Evolutionary conservation across 371 early-diverging fungal species (phyloP).

Genomic region (Massospora cicadina): DNA sequence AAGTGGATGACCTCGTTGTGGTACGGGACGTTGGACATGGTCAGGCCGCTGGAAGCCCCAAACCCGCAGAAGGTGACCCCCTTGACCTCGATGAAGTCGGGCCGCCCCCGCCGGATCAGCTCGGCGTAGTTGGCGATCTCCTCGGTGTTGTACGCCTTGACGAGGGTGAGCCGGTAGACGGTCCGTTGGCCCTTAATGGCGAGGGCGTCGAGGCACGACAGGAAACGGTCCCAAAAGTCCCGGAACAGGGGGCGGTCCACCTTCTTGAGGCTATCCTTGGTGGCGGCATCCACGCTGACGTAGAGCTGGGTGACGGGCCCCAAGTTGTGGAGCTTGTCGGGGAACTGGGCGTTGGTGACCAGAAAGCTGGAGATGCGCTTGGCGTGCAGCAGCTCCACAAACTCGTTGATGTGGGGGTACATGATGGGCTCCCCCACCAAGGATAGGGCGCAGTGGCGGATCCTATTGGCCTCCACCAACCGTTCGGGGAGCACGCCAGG

Average conservation of each 20-base stretch:
- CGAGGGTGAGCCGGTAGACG: slow-evolving; percentile 60
- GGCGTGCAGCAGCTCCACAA: slow-evolving; percentile 45
- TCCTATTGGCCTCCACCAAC: slow-evolving; percentile 49
- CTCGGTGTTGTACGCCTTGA: slow-evolving; percentile 59
- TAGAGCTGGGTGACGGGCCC: slow-evolving; percentile 63
- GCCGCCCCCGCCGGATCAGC: slow-evolving; percentile 47
- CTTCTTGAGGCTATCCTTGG: slow-evolving; percentile 55
- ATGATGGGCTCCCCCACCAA: slow-evolving; percentile 62
- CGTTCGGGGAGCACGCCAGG: slow-evolving; percentile 59
- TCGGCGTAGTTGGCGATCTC: slow-evolving; percentile 52
- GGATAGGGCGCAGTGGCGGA: slow-evolving; percentile 54
- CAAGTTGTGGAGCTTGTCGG: slow-evolving; percentile 42
- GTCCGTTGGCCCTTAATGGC: slow-evolving; percentile 48
- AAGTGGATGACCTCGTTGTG: slow-evolving; percentile 61
- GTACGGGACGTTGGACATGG: slow-evolving; percentile 58
- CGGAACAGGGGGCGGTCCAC: slow-evolving; percentile 62
- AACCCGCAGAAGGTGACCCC: slow-evolving; percentile 54
- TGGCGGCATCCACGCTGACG: slow-evolving; percentile 61
- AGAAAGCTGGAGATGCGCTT: slow-evolving; percentile 54
- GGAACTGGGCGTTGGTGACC: slow-evolving; percentile 72
- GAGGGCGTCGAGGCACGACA: slow-evolving; percentile 42
- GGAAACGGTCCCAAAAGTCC: slow-evolving; percentile 70
- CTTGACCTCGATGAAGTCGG: slow-evolving; percentile 65
- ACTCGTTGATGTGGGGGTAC: slow-evolving; percentile 73
- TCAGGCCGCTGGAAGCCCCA: slow-evolving; percentile 44